Conservation (phyloP, 2,329 filamentous ascomycete genomes). For the Cladosporium austrohemisphaericum region DNA sequence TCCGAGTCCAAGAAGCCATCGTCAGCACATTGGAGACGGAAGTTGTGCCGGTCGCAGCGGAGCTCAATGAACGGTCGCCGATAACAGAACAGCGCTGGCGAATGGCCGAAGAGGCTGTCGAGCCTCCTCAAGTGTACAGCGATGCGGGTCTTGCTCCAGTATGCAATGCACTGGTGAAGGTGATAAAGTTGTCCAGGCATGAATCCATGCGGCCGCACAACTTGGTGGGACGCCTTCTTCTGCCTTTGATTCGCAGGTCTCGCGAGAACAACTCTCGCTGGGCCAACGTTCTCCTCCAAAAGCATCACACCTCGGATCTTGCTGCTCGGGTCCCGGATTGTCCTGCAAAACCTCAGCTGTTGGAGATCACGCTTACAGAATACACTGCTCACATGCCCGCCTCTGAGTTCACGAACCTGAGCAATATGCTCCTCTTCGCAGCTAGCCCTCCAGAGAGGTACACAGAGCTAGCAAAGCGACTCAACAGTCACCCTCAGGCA, state of each 20-base stretch:
- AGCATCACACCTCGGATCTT: not conserved
- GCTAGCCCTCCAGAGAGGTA: not conserved
- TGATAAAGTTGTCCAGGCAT: not conserved
- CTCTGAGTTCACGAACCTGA: not conserved
- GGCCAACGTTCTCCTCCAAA: not conserved
- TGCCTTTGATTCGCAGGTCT: not conserved
- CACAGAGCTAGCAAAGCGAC: not conserved
- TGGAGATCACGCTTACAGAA: not conserved
- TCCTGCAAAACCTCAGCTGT: not conserved
- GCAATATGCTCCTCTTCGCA: not conserved
- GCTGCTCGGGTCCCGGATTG: not conserved
- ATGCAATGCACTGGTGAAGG: not conserved
- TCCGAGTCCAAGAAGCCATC: too few species aligned
- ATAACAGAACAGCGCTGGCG: not conserved
- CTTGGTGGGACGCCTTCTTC: not conserved
- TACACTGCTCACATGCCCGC: not conserved
- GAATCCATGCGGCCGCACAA: not conserved
- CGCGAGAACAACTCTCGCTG: slow-evolving; percentile 1
- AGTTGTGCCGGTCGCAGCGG: not conserved
- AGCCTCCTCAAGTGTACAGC: not conserved
- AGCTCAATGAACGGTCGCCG: not conserved
- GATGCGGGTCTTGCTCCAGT: not conserved
- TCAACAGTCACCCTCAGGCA: not conserved
- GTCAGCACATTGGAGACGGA: too few species aligned
- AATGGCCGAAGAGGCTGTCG: not conserved